These are phyloP conservation scores for Xylaria bambusicola DNA, from an alignment of 495 filamentous ascomycete species.

Conservation along the genomic window DNA sequence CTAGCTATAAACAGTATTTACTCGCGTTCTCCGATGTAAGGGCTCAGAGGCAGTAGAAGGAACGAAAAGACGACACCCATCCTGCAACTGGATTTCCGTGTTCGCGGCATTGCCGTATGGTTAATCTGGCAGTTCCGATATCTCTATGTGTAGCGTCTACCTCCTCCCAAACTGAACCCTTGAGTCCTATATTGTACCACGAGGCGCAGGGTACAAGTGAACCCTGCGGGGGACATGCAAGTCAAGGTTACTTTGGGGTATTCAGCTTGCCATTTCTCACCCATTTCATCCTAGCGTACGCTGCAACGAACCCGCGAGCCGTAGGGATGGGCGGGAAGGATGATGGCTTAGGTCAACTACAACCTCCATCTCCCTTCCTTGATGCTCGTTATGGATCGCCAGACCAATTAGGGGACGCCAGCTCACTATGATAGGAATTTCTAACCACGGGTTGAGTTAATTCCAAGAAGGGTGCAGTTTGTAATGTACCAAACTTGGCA, in stretches of 20 bases:
- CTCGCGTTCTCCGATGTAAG: too few relatives aligned
- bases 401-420: neutral
- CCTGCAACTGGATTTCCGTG: too few relatives aligned
- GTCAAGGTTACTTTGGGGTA: neutral
- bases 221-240: slow-evolving; percentile 6
- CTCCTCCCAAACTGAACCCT: too few relatives aligned
- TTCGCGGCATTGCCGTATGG: too few relatives aligned
- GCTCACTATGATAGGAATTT: neutral
- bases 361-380: too few relatives aligned
- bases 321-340: neutral
- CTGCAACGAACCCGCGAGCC: neutral
- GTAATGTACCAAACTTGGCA: neutral
- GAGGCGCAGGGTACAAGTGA: neutral
- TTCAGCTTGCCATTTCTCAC: slow-evolving; percentile 9
- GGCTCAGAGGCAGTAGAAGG: too few relatives aligned
- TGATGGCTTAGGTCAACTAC: neutral
- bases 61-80: too few relatives aligned
- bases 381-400: neutral
- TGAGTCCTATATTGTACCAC: too few relatives aligned
- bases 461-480: neutral
- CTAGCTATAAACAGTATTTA: too few relatives aligned
- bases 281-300: neutral
- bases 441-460: neutral
- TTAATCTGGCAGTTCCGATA: too few relatives aligned
- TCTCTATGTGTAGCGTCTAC: too few relatives aligned